Evolutionary conservation across 2,329 filamentous ascomycete genomes (phyloP).

Genomic region (Orbilia javanica): DNA sequence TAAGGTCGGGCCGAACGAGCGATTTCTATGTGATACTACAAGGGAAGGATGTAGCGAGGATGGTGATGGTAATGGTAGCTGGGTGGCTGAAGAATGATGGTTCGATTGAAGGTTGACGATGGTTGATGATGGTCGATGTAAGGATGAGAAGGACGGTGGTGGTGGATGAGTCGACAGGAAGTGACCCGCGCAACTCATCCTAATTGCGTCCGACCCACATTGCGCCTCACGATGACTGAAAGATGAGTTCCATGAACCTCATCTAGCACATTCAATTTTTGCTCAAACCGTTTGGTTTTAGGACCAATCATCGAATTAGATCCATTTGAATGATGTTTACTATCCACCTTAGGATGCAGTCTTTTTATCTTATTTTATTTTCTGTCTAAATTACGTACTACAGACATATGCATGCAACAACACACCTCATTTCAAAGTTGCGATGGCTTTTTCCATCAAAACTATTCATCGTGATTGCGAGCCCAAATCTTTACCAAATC

Average conservation of each 20-base stretch:
- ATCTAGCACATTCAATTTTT: neutral
- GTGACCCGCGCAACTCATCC: neutral
- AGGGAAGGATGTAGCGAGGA: neutral
- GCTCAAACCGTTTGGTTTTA: neutral
- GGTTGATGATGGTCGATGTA: neutral
- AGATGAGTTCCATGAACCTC: neutral
- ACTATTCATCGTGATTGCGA: neutral
- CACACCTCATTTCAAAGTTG: neutral
- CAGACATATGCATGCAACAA: neutral
- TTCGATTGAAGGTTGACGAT: neutral
- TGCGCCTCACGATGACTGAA: neutral
- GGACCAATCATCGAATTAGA: neutral
- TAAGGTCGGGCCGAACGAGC: neutral
- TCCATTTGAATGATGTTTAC: neutral
- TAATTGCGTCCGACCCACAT: neutral
- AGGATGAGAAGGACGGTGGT: neutral
- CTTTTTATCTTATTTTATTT: too few relatives aligned
- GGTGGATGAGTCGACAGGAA: neutral
- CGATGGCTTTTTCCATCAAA: neutral
- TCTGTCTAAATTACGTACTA: too few relatives aligned
- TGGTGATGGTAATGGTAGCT: neutral
- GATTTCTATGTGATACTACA: neutral
- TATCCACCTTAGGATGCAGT: neutral
- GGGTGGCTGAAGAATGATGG: neutral
- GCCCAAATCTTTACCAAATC: neutral